Base-by-base conservation (phyloP, 441 rosid genomes). In the Erysimum cheiri region DNA sequence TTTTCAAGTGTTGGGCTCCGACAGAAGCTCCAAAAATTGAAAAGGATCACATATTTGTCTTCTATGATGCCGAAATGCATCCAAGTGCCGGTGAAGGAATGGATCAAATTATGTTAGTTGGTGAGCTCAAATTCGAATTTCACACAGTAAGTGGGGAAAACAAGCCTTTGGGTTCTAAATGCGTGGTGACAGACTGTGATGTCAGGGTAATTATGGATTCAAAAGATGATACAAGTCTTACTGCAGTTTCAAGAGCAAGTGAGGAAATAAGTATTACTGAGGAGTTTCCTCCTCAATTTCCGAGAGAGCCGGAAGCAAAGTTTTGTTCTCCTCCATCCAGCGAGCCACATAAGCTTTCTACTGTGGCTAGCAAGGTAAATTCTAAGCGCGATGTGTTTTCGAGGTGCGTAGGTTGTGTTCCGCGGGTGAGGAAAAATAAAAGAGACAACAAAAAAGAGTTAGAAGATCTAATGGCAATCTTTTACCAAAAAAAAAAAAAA, bases 121-220 rank as follows among this genome's bases (percentile, higher is more conserved):
- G 5, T 44, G 15, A 19, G 55, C 7, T 70, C 24, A 60, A 9
- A 54, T 52, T 70, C 5, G 67, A 70, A n/a, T 70, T 70, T 10
- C 29, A 49, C 0, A n/a, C 74, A 60, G 67, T 70, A 4, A 70
- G 67, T 60, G 28, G 68, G 43, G 68, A 70, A 17, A 60, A 52
- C 60, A 22, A 29, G 54, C 6, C 4, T 31, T 19, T 60, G 6
- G 68, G 31, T 70, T 39, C 2, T 31, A 40, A 13, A 1, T 60
- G 67, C 36, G 0, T 1, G 62, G 74, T 70, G 46, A 52, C 33
- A 1, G 1, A 9, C 5, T 61, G 69, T 61, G 69, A 8, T 50
- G 68, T 61, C 17, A 2, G 41, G 17, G 59, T 32, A 22, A 31
- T 70, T 39, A 61, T 2, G 60, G 60, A n/a, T 50, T 26, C 60